Conservation (phyloP, 331 rosid genomes). For the Dryas integrifolia region DNA sequence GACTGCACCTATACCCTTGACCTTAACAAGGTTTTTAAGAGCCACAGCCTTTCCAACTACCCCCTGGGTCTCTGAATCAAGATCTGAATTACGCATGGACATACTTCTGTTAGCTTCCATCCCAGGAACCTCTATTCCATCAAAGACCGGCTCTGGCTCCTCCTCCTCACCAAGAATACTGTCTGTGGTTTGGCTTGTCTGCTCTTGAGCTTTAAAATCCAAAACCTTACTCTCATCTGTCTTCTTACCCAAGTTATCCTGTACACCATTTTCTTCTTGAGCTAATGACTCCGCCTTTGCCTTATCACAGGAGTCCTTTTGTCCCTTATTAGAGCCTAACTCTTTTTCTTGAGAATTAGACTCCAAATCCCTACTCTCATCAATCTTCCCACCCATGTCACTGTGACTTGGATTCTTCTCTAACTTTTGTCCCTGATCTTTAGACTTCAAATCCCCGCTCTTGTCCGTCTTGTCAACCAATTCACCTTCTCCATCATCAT, state of each 20-base stretch:
- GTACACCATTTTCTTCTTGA: constrained; percentile 16
- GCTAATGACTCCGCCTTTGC: neutral
- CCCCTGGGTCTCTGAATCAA: constrained; percentile 51
- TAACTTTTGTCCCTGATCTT: constrained; percentile 12
- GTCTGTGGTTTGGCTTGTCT: constrained; percentile 30
- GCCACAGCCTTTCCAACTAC: constrained; percentile 78
- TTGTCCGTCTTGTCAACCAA: constrained; percentile 35
- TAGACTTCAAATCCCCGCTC: constrained; percentile 27
- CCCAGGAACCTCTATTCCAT: constrained; percentile 74
- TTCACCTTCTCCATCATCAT: constrained; percentile 20
- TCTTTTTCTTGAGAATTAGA: constrained; percentile 11
- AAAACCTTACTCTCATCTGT: constrained; percentile 6
- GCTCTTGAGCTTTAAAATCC: constrained; percentile 21
- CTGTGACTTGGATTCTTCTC: constrained; percentile 12
- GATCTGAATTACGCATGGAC: constrained; percentile 45
- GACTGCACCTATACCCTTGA: constrained; percentile 62
- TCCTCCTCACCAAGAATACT: constrained; percentile 51
- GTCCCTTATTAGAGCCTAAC: neutral
- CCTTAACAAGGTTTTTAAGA: constrained; percentile 63
- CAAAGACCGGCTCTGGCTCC: constrained; percentile 69
- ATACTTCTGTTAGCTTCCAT: constrained; percentile 55
- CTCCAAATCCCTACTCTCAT: constrained; percentile 12
- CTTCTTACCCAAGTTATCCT: neutral
- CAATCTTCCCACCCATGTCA: constrained; percentile 2
- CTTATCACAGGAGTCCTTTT: constrained; percentile 1